Percentiles rank a stretch among this genome's conserved stretches.
Conservation (phyloP, 1,284 basidiomycete genomes). For the Porodaedalea pini region DNA sequence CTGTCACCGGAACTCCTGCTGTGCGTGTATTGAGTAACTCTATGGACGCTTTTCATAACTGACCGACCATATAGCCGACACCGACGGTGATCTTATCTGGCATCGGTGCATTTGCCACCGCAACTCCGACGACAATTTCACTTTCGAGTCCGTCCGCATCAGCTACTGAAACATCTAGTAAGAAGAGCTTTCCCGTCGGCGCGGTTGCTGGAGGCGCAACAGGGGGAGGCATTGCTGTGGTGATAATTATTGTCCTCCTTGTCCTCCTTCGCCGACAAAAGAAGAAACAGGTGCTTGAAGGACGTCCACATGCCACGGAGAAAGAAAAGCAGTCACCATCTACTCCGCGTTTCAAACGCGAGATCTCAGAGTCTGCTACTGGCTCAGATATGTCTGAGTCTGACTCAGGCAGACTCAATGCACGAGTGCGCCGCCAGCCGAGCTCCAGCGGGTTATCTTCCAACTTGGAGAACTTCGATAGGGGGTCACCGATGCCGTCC, state of each 20-base stretch:
- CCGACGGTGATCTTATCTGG: constrained; percentile 10
- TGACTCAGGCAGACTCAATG: not conserved
- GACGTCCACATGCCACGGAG: not conserved
- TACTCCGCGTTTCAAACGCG: not conserved
- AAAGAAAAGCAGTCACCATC: not conserved
- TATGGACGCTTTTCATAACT: not conserved
- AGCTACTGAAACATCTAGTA: not conserved
- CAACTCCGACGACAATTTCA: constrained; percentile 2
- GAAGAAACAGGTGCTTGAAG: not conserved
- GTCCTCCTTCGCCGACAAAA: not conserved
- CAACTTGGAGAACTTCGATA: not conserved
- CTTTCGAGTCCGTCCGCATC: not conserved
- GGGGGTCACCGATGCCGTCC: not conserved
- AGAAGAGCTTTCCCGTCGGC: not conserved
- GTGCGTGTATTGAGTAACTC: not conserved
- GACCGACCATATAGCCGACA: constrained; percentile 2
- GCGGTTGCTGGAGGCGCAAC: constrained; percentile 9
- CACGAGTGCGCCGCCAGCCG: not conserved
- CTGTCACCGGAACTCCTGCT: constrained; percentile 8
- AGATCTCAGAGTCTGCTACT: not conserved
- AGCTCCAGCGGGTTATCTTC: not conserved
- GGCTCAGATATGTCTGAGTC: not conserved
- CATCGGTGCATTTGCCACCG: constrained; percentile 14
- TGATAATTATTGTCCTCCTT: constrained; percentile 1
- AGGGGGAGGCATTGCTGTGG: not conserved